Evolutionary conservation across 2,329 filamentous ascomycete genomes (phyloP).

Genomic region (Fusarium sp.): DNA sequence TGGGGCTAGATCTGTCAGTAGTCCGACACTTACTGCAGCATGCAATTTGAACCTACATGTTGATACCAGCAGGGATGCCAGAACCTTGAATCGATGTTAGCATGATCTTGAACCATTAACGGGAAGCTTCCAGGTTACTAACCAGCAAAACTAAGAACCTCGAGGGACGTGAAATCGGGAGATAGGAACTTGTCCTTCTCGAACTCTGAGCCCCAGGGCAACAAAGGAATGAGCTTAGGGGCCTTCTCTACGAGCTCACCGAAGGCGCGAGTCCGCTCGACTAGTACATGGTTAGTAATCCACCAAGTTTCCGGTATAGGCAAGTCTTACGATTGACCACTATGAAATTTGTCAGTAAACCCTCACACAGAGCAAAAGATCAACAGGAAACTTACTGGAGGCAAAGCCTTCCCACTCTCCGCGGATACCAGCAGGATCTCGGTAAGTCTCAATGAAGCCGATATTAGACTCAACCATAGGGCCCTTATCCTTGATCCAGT

Average conservation of each 20-base stretch:
- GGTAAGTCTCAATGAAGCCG: conserved; percentile 87
- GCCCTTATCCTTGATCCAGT: conserved; percentile 86
- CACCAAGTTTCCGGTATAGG: not conserved
- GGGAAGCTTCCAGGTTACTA: not conserved
- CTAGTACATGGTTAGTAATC: conserved; percentile 35
- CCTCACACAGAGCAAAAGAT: not conserved
- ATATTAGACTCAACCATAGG: conserved; percentile 84
- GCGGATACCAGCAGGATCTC: conserved; percentile 82
- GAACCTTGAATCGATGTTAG: conserved; percentile 54
- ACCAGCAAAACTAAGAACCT: conserved; percentile 81
- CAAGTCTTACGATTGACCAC: conserved; percentile 73
- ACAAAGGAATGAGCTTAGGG: conserved; percentile 83
- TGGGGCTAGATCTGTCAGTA: conserved; percentile 55
- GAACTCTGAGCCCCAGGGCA: conserved; percentile 89
- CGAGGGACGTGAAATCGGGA: conserved; percentile 94
- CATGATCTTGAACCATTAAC: conserved; percentile 47
- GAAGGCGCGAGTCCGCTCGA: conserved; percentile 90
- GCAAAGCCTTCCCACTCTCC: conserved; percentile 90
- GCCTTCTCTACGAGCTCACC: conserved; percentile 85
- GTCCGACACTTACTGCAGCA: not conserved
- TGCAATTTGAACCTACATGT: conserved; percentile 57
- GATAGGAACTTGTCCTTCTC: conserved; percentile 97
- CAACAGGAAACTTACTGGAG: conserved; percentile 56
- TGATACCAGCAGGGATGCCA: conserved; percentile 76
- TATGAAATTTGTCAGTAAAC: conserved; percentile 34